Evolutionary conservation across 805 yeast species (phyloP), one percentile per base, ranked within the genome.

Genomic region (Zygoascus bituminiphila): DNA sequence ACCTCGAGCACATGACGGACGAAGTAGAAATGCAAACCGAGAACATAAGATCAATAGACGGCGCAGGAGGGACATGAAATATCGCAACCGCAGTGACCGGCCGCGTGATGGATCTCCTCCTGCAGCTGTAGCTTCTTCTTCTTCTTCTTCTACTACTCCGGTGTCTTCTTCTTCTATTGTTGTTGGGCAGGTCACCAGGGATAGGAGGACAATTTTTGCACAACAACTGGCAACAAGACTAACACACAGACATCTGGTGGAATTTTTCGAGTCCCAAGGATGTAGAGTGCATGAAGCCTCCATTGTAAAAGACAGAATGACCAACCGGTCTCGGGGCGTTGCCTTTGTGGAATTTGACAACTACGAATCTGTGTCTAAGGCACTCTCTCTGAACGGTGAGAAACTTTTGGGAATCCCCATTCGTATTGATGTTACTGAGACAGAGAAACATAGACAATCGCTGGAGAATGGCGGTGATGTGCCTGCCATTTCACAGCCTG

Each of bases 341-440:
- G 69, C 63, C 19, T 64, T 60, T 51, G 69, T 64, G 21, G 69
- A 64, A 44, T 65, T 64, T 45, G 49, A 53, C 14, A 49, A 59
- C 40, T 45, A 47, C 14, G 65, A 60, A 21, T 43, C 61, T n/a
- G 66, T 64, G 2, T 48, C 54, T 20, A 52, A 53, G 25, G 69
- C 68, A 3, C 46, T 64, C 19, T 53, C 47, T 15, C 50, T 65
- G 56, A 61, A 68, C 15, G 69, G 68, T 21, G 56, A 60, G 42
- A 54, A 50, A 42, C 56, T 64, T 5, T 49, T 63, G 20, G 69
- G 67, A 12, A 62, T 65, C 31, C 67, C 68, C 4, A 56, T 64
- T 14, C 56, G 62, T 45, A 67, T 60, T 5, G 60, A 62, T 50
- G 51, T 52, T n/a, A 62, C 66, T 3, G 67, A 64, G 44, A 59